phyloP scores from a whole-genome alignment of 23 red algal genomes.

The Gracilariopsis chorda region DNA sequence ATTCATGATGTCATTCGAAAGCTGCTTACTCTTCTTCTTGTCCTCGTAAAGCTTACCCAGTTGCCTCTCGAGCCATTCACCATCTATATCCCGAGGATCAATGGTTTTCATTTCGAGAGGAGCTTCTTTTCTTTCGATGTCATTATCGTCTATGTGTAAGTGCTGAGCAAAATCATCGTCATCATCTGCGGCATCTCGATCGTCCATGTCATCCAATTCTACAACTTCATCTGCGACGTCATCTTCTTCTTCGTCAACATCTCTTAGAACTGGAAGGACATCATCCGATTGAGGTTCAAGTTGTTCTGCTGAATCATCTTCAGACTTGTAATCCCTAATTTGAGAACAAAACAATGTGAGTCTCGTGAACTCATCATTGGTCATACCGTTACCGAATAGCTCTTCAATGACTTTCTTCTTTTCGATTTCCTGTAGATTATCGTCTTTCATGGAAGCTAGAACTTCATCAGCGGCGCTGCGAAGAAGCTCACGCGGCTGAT shows the following conservation, averaged over 20 bases:
- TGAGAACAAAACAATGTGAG: constrained; percentile 45
- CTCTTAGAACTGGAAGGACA: background rate
- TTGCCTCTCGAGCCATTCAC: constrained; percentile 57
- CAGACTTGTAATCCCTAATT: constrained; percentile 69
- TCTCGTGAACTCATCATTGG: constrained; percentile 64
- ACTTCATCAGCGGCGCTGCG: constrained; percentile 72
- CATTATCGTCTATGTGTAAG: background rate
- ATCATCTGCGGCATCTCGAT: background rate
- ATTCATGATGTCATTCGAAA: constrained; percentile 20
- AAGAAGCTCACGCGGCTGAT: constrained; percentile 83
- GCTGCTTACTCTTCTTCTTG: constrained; percentile 1
- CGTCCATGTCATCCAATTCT: constrained; percentile 62
- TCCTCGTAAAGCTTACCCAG: constrained; percentile 44
- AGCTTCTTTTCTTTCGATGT: background rate
- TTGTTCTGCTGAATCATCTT: constrained; percentile 11
- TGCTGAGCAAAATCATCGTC: constrained; percentile 5
- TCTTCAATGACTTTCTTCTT: constrained; percentile 32
- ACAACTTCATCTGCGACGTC: constrained; percentile 69
- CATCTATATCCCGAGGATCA: constrained; percentile 60
- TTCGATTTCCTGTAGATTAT: constrained; percentile 21
- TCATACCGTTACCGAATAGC: constrained; percentile 39
- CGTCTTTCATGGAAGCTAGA: constrained; percentile 52
- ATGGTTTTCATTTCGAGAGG: background rate
- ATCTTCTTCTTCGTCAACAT: constrained; percentile 46
- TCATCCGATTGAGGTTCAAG: background rate